Conservation (phyloP, 148 eudicot species). For the Rhododendron williamsianum region DNA sequence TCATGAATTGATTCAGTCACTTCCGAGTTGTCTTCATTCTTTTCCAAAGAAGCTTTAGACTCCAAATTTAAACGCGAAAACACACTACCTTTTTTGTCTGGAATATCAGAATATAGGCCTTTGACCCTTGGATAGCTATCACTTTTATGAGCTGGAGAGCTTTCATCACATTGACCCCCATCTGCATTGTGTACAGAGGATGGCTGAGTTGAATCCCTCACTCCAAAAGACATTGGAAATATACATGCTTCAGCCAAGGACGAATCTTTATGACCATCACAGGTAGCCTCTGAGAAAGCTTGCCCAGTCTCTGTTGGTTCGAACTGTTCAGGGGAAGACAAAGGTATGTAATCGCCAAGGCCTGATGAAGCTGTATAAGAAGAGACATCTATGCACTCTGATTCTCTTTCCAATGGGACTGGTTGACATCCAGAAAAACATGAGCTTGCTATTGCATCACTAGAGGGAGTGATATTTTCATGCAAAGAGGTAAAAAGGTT, state of each 20-base stretch:
- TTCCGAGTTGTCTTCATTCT: slow-evolving; percentile 4
- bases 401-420: slow-evolving; percentile 4
- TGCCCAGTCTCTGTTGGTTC: slow-evolving; percentile 9
- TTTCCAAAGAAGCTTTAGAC: neutral
- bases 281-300: neutral
- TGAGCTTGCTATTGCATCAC: neutral
- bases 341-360: slow-evolving; percentile 17
- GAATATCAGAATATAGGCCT: slow-evolving; percentile 19
- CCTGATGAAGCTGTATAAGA: slow-evolving; percentile 2
- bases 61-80: slow-evolving; percentile 13
- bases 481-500: neutral
- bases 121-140: slow-evolving; percentile 1
- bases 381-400: slow-evolving; percentile 6
- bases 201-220: neutral
- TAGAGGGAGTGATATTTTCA: neutral
- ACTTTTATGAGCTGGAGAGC: slow-evolving; percentile 3
- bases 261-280: neutral
- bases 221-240: slow-evolving; percentile 1
- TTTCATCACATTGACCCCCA: neutral
- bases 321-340: slow-evolving; percentile 8
- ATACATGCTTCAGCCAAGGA: slow-evolving; percentile 1
- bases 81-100: neutral
- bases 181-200: neutral
- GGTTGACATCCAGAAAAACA: slow-evolving; percentile 4
- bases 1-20: slow-evolving; percentile 2